Conservation (phyloP, 2,329 filamentous ascomycete genomes). For the Paradendryphiella salina region DNA sequence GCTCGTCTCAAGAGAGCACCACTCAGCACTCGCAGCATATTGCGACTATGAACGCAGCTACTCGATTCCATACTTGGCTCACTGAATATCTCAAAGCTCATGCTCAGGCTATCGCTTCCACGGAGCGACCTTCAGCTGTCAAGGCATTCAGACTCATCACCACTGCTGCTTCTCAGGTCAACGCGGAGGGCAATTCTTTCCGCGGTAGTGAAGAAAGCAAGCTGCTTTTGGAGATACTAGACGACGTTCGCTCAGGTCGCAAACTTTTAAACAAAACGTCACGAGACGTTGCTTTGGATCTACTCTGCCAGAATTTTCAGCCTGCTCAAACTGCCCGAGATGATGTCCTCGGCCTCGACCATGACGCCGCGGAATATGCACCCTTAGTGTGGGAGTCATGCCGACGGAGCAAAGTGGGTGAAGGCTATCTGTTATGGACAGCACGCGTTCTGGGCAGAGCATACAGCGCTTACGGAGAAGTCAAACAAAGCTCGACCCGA, state of each 20-base stretch:
- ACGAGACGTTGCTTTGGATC: conserved; percentile 68
- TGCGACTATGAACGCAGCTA: conserved; percentile 74
- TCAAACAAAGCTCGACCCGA: conserved; percentile 50
- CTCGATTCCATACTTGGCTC: conserved; percentile 79
- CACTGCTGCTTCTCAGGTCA: conserved; percentile 67
- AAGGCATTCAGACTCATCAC: conserved; percentile 69
- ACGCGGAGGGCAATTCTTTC: conserved; percentile 69
- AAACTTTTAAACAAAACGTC: conserved; percentile 72
- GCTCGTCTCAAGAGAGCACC: conserved; percentile 73
- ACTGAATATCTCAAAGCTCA: conserved; percentile 66
- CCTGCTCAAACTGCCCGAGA: conserved; percentile 60
- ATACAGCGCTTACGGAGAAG: conserved; percentile 67
- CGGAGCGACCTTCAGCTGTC: conserved; percentile 39
- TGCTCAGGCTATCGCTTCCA: conserved; percentile 27
- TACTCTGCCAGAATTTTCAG: conserved; percentile 76
- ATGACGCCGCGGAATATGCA: conserved; percentile 63
- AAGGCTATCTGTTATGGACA: conserved; percentile 80
- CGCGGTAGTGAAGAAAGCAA: conserved; percentile 75
- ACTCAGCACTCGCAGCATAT: conserved; percentile 84
- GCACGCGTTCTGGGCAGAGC: conserved; percentile 81
- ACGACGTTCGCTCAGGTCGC: conserved; percentile 66
- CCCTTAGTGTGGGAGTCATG: conserved; percentile 77
- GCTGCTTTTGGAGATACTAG: conserved; percentile 76
- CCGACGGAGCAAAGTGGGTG: conserved; percentile 63
- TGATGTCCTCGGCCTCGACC: conserved; percentile 71